A percentile compares a stretch with the other conserved stretches of the same genome.
Conservation (phyloP, 495 filamentous ascomycete species). For the Cenococcum geophilum region DNA sequence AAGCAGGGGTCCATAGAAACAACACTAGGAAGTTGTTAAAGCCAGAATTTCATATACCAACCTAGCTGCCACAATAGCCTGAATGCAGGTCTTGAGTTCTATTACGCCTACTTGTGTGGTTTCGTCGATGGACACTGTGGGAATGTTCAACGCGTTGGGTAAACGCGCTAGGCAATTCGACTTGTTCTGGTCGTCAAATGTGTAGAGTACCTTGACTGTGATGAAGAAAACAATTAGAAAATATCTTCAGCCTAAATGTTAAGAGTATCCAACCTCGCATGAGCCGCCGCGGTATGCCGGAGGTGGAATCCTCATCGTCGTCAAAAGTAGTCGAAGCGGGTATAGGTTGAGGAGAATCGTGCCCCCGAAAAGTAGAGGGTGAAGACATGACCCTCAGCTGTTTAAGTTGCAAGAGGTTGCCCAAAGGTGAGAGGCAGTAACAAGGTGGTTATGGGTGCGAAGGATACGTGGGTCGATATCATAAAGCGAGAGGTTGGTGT, state of each 20-base stretch:
- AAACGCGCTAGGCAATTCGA: slow-evolving; percentile 88
- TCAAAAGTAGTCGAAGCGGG: slow-evolving; percentile 21
- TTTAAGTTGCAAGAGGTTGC: neutral
- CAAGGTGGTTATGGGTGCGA: slow-evolving; percentile 2
- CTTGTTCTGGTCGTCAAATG: slow-evolving; percentile 84
- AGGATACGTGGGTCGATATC: slow-evolving; percentile 6
- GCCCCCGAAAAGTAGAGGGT: slow-evolving; percentile 21
- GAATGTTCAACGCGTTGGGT: slow-evolving; percentile 72
- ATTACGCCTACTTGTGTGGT: slow-evolving; percentile 75
- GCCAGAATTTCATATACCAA: slow-evolving; percentile 33
- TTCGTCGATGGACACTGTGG: slow-evolving; percentile 74
- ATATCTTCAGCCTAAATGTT: neutral
- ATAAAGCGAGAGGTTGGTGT: neutral
- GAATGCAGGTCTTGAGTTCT: slow-evolving; percentile 82
- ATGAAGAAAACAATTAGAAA: neutral
- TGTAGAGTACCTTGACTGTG: slow-evolving; percentile 91
- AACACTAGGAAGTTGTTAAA: neutral
- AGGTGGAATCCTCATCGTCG: slow-evolving; percentile 8
- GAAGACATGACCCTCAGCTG: slow-evolving; percentile 26
- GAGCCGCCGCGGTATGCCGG: slow-evolving; percentile 27
- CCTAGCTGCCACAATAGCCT: slow-evolving; percentile 73
- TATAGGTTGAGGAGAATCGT: slow-evolving; percentile 19
- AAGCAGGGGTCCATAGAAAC: neutral
- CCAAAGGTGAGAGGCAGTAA: slow-evolving; percentile 10
- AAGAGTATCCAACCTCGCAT: slow-evolving; percentile 30